A percentile compares a stretch with the other conserved stretches of the same genome.
Evolutionary conservation across 2,329 filamentous ascomycete genomes (phyloP).

Genomic region (Aspergillus awamori): DNA sequence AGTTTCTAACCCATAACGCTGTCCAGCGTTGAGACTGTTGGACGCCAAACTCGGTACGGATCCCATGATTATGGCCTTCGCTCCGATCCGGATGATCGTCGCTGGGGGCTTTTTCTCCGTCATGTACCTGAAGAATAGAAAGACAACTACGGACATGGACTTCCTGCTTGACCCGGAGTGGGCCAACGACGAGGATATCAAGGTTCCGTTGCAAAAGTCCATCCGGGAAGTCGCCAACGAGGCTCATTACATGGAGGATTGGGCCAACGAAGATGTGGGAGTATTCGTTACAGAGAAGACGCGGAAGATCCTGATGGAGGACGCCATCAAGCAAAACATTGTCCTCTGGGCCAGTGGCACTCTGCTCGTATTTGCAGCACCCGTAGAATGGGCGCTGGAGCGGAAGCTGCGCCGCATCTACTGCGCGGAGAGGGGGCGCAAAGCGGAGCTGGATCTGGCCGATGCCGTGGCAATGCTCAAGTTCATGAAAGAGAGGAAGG

Average conservation of each 20-base stretch:
- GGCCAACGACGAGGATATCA: constrained; percentile 13
- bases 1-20: not conserved
- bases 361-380: constrained; percentile 34
- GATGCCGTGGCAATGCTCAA: constrained; percentile 36
- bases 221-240: constrained; percentile 9
- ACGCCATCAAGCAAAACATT: constrained; percentile 9
- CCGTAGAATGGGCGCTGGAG: constrained; percentile 40
- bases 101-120: constrained; percentile 19
- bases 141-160: constrained; percentile 14
- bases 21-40: constrained; percentile 1
- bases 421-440: constrained; percentile 23
- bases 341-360: constrained; percentile 16
- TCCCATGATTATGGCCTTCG: constrained; percentile 12
- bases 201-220: constrained; percentile 10
- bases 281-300: constrained; percentile 16
- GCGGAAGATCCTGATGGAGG: constrained; percentile 5
- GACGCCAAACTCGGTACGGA: constrained; percentile 1
- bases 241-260: constrained; percentile 10
- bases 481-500: constrained; percentile 25
- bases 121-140: constrained; percentile 13
- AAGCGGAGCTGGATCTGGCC: constrained; percentile 30
- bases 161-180: constrained; percentile 18
- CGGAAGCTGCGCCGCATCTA: constrained; percentile 37
- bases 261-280: constrained; percentile 15
- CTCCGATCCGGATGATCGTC: constrained; percentile 13